Evolutionary conservation across 1,284 basidiomycete species (phyloP).

Genomic region (Ceratobasidium papillatum): DNA sequence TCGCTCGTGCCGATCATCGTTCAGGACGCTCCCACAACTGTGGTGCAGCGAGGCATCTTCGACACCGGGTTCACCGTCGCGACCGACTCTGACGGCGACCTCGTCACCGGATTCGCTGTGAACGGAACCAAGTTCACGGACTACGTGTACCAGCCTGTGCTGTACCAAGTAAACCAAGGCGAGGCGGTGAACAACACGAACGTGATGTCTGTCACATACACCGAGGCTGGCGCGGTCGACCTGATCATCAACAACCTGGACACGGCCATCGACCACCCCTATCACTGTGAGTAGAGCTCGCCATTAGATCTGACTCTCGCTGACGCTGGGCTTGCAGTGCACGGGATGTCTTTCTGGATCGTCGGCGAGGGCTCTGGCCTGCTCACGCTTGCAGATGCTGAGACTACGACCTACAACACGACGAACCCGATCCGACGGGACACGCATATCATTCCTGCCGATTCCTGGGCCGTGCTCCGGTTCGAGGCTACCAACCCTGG

Average conservation of each 20-base stretch:
- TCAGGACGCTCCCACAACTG: conserved; percentile 44
- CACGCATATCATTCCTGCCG: conserved; percentile 50
- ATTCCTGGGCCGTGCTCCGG: conserved; percentile 48
- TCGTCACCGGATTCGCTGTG: conserved; percentile 43
- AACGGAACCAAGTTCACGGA: conserved; percentile 49
- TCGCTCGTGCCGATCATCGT: conserved; percentile 47
- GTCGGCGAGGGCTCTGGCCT: conserved; percentile 50
- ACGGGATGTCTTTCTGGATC: conserved; percentile 48
- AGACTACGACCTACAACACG: conserved; percentile 45
- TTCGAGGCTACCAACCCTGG: conserved; percentile 4
- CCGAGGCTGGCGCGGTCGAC: conserved; percentile 24
- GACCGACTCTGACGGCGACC: conserved; percentile 42
- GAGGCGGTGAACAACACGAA: conserved; percentile 43
- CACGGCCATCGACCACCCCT: conserved; percentile 50
- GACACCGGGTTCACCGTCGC: conserved; percentile 45
- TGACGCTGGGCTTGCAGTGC: conserved; percentile 41
- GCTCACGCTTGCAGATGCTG: conserved; percentile 45
- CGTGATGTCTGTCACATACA: conserved; percentile 47
- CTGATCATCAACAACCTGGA: conserved; percentile 52
- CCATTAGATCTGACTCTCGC: too few species aligned
- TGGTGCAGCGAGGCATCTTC: conserved; percentile 44
- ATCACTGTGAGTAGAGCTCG: conserved; percentile 44
- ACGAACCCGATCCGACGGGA: conserved; percentile 53
- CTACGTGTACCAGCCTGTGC: conserved; percentile 50
- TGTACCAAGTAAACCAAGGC: conserved; percentile 46